These are phyloP conservation scores for Globisporangium barbulae DNA, from an alignment of 352 stramenopile genomes.

Conservation along the genomic window DNA sequence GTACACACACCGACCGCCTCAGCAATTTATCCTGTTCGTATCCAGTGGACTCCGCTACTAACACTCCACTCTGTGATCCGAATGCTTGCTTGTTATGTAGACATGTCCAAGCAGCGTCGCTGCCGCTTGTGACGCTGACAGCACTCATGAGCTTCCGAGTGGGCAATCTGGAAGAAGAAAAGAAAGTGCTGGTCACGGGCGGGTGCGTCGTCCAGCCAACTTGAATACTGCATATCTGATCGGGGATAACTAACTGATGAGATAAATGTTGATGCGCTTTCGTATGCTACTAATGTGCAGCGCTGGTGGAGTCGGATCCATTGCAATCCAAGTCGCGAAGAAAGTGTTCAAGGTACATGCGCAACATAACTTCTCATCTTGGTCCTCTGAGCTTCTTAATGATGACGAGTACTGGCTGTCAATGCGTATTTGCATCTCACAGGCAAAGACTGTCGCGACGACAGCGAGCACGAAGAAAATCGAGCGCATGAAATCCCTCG, in stretches of 20 bases:
- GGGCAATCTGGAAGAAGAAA: slow-evolving; percentile 44
- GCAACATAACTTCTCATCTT: neutral
- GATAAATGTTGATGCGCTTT: too few relatives aligned
- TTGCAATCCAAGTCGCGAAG: slow-evolving; percentile 78
- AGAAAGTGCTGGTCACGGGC: slow-evolving; percentile 74
- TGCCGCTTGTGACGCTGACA: slow-evolving; percentile 56
- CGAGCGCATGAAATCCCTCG: slow-evolving; percentile 59
- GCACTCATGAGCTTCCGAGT: slow-evolving; percentile 50
- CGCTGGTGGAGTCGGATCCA: slow-evolving; percentile 61
- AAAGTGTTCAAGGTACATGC: slow-evolving; percentile 59
- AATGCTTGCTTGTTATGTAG: slow-evolving; percentile 17
- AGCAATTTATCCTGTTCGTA: neutral
- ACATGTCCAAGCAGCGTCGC: slow-evolving; percentile 62
- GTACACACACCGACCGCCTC: slow-evolving; percentile 16
- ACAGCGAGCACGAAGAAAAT: slow-evolving; percentile 67
- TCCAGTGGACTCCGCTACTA: neutral
- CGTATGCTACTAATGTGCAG: slow-evolving; percentile 15
- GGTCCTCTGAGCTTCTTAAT: neutral
- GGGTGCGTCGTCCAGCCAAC: slow-evolving; percentile 25
- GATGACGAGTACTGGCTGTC: neutral
- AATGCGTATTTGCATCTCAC: neutral
- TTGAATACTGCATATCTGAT: too few relatives aligned
- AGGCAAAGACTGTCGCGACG: slow-evolving; percentile 64
- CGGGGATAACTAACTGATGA: too few relatives aligned
- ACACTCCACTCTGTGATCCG: neutral